phyloP scores from a whole-genome alignment of 371 early-diverging fungal species.

The Mucor mucedo region DNA sequence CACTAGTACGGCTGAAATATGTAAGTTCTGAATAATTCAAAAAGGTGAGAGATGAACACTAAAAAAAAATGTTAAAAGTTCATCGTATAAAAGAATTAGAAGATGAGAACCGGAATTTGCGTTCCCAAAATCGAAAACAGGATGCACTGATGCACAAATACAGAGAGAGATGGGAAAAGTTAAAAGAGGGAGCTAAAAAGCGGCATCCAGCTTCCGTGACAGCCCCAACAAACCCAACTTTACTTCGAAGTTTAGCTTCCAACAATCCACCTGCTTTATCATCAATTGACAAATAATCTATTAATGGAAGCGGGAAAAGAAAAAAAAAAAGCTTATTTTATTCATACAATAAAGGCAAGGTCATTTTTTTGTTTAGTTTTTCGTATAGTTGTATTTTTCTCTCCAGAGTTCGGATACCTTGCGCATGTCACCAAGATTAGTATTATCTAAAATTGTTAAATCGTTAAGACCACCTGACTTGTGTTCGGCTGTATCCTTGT shows the following conservation, averaged over 20 bases:
- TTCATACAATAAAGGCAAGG: not conserved
- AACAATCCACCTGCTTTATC: conserved; percentile 6
- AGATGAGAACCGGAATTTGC: conserved; percentile 55
- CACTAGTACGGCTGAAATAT: conserved; percentile 25
- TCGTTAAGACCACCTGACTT: conserved; percentile 18
- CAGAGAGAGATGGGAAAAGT: conserved; percentile 85
- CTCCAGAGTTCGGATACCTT: conserved; percentile 46
- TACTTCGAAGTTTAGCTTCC: conserved; percentile 8
- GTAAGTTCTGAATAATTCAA: conserved; percentile 4
- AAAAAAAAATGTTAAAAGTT: not conserved
- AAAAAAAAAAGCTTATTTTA: not conserved
- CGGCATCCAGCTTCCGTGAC: conserved; percentile 35
- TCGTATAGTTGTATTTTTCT: conserved; percentile 37
- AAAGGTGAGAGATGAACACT: not conserved
- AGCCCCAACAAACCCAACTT: conserved; percentile 7
- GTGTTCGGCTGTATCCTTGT: conserved; percentile 29
- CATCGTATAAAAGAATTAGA: conserved; percentile 60
- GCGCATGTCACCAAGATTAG: conserved; percentile 33
- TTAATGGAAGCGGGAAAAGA: not conserved
- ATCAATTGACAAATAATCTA: not conserved
- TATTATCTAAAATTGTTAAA: conserved; percentile 10
- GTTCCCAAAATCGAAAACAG: conserved; percentile 58
- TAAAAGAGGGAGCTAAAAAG: conserved; percentile 86
- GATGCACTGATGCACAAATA: conserved; percentile 72
- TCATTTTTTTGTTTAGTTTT: not conserved